Evolutionary conservation across 352 stramenopile genomes (phyloP).

Genomic region (Globisporangium splendens): DNA sequence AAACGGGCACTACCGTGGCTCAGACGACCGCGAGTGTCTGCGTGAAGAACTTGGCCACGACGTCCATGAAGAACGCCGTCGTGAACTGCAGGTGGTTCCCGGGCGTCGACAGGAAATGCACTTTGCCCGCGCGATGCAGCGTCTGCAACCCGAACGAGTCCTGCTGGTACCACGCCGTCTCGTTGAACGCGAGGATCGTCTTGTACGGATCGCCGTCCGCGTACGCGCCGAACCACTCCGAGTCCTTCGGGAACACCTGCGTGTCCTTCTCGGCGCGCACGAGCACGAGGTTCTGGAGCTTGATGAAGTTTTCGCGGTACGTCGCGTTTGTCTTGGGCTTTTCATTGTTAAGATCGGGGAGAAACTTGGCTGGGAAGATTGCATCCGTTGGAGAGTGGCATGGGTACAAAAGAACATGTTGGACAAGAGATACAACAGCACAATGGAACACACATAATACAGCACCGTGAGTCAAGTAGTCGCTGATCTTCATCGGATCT

Average conservation of each 20-base stretch:
- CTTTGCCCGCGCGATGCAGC: slow-evolving; percentile 81
- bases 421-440: neutral
- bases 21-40: slow-evolving; percentile 1
- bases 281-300: slow-evolving; percentile 86
- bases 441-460: neutral
- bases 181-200: slow-evolving; percentile 81
- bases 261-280: slow-evolving; percentile 88
- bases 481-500: slow-evolving; percentile 72
- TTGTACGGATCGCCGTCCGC: slow-evolving; percentile 66
- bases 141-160: slow-evolving; percentile 92
- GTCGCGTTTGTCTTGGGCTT: slow-evolving; percentile 60
- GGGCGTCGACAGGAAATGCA: slow-evolving; percentile 86
- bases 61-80: slow-evolving; percentile 72
- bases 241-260: slow-evolving; percentile 87
- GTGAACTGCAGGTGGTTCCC: slow-evolving; percentile 92
- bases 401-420: slow-evolving; percentile 1
- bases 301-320: slow-evolving; percentile 87
- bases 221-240: slow-evolving; percentile 87
- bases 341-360: slow-evolving; percentile 92
- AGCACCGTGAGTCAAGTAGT: slow-evolving; percentile 66
- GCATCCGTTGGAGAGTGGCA: neutral
- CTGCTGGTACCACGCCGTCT: slow-evolving; percentile 90
- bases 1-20: no score
- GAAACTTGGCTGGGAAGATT: slow-evolving; percentile 49
- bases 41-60: slow-evolving; percentile 81